Evolutionary conservation across 192 early-diverging fungal genomes (phyloP), one percentile per base, ranked within the genome.

Genomic region (Cetraspora pellucida): DNA sequence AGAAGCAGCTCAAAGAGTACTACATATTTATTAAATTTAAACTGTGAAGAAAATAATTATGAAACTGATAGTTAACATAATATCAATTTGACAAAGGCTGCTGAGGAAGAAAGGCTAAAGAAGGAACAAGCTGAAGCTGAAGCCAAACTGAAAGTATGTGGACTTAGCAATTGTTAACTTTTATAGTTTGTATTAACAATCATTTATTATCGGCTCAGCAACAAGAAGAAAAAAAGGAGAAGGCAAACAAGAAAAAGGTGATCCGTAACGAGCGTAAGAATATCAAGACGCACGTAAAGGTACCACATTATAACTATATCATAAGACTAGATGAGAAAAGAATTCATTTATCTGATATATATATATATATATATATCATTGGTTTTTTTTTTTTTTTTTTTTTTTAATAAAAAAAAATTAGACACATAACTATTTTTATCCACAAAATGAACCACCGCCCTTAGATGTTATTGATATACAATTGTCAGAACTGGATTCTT

Each of bases 231-330:
- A 76, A 82, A 49, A 84, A 82, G 68, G 84, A 82, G 54, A 87
- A 87, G 44, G 88, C 88, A 61, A 80, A 74, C 30, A 82, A 72
- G 72, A 86, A 87, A 78, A 90, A 80, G 73, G 55, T 58, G 52
- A 82, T 92, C 75, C 85, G 90, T n/a, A 93, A 92, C 78, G 90
- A 93, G 74, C 87, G 88, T 66, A 95, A 94, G 80, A 87, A 83
- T 19, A 87, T 95, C 67, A 87, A 87, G 74, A 85, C 85, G 17
- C 63, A 90, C 3, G 74, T 87, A 30, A 86, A 84, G 72, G 85
- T 84, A 74, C 7, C 45, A 43, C n/a, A 57, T 46, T 46, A n/a
- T 45, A 45, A n/a, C n/a, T n/a, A n/a, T n/a, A n/a, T n/a, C n/a
- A n/a, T n/a, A n/a, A n/a, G n/a, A n/a, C n/a, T n/a, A n/a, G n/a